Conservation (phyloP, 2,329 filamentous ascomycete genomes). For the Cladosporium sp. region DNA sequence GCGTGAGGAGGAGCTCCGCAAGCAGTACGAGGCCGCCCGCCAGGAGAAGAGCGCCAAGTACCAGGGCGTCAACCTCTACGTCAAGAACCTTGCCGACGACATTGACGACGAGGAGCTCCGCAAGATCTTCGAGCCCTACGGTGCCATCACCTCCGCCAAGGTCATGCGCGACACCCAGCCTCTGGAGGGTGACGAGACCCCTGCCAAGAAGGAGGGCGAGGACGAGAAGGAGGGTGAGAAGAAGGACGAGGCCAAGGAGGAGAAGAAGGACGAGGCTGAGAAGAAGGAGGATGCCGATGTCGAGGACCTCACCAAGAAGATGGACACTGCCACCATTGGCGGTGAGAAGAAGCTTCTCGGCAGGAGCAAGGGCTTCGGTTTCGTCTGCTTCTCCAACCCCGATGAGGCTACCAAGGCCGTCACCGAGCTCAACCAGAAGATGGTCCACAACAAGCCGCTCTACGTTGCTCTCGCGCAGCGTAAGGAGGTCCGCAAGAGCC, state of each 20-base stretch:
- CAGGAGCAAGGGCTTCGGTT: slow-evolving; percentile 99
- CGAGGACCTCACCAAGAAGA: slow-evolving; percentile 51
- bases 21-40: slow-evolving; percentile 96
- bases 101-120: slow-evolving; percentile 98
- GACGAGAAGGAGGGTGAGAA: slow-evolving; percentile 57
- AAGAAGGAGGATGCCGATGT: slow-evolving; percentile 59
- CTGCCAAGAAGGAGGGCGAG: slow-evolving; percentile 42
- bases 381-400: slow-evolving; percentile 99
- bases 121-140: slow-evolving; percentile 86
- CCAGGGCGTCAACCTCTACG: slow-evolving; percentile 98
- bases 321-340: slow-evolving; percentile 57
- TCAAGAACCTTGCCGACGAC: slow-evolving; percentile 98
- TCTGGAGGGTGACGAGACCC: slow-evolving; percentile 47
- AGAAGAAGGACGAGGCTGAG: slow-evolving; percentile 57
- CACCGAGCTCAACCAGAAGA: slow-evolving; percentile 99
- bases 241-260: slow-evolving; percentile 58
- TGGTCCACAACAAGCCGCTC: slow-evolving; percentile 94
- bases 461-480: slow-evolving; percentile 98
- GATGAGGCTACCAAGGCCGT: slow-evolving; percentile 99
- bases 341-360: slow-evolving; percentile 70
- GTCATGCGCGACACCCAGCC: slow-evolving; percentile 86
- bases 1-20: slow-evolving; percentile 98
- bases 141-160: slow-evolving; percentile 97
- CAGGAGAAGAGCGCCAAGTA: slow-evolving; percentile 99
- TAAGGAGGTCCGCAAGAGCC: slow-evolving; percentile 99